Evolutionary conservation across 2,329 filamentous ascomycete genomes (phyloP), one percentile per base, ranked within the genome.

Genomic region (Gaeumannomyces sp.): DNA sequence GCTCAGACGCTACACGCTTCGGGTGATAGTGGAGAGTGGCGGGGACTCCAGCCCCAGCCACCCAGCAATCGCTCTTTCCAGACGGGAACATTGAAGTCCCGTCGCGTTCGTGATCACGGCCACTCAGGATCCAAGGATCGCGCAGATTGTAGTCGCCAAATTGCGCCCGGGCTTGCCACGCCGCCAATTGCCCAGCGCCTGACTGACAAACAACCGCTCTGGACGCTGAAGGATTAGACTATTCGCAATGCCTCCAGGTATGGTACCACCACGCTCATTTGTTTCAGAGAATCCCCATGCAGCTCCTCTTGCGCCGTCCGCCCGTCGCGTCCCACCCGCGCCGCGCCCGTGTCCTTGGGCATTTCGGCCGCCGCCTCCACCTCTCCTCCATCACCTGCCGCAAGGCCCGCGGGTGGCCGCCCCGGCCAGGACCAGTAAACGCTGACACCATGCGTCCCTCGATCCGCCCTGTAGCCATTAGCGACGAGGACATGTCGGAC

Each of bases 401-500:
- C 33, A 35, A 50, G 14, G 4, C 13, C 16, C 38, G 14, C 16
- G 38, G 16, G 6, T 16, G 38, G 22, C 5, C 16, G 2, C 4
- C 56, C 56, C n/a, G 25, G n/a, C 28, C 7, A 28, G 25, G n/a
- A 58, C 7, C 56, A 28, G 1, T 10, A 50, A 50, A 50, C 38
- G 22, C 45, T 53, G 45, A 53, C 45, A 25, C 6, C 6, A 53
- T 53, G 19, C n/a, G 45, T 14, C 19, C 38, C 14, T 45, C 38
- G 16, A 19, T n/a, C 16, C 62, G 16, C 19, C 53, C 27, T 53
- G 64, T 45, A 78, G 78, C 77, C 19, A 74, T 79, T 53, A 80
- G 78, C 68, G 78, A 79, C 66, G 77, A 80, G 31, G 78, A 79
- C 29, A 67, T 68, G 31, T 80, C 78, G 2, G 78, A 76, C 14